Percentiles rank a stretch among this genome's conserved stretches.
phyloP scores from a whole-genome alignment of 257 asterid genomes.

The Solanum tarapatanum region DNA sequence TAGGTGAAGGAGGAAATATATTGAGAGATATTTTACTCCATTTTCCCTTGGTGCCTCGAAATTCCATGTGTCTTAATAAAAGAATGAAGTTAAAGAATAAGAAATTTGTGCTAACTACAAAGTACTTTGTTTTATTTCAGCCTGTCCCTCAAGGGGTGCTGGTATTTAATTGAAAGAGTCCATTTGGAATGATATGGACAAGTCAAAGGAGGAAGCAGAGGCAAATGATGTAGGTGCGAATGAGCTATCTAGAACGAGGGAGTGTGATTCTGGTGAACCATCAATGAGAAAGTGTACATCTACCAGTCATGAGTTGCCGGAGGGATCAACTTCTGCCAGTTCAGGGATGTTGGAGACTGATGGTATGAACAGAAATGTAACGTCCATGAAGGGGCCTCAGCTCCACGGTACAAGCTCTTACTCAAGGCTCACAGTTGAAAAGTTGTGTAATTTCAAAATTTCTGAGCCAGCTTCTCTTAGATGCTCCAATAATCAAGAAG shows the following conservation, averaged over 20 bases:
- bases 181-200: background rate
- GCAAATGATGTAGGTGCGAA: slow-evolving; percentile 3
- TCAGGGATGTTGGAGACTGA: background rate
- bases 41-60: background rate
- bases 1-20: background rate
- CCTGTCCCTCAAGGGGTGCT: background rate
- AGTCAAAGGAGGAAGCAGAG: slow-evolving; percentile 1
- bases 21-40: background rate
- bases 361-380: background rate
- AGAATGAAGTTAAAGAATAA: background rate
- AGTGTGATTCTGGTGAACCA: background rate
- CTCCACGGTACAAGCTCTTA: background rate
- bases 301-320: slow-evolving; percentile 1
- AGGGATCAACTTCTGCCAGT: slow-evolving; percentile 8
- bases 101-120: background rate
- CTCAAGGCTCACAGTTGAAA: slow-evolving; percentile 3
- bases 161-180: slow-evolving; percentile 2
- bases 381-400: background rate
- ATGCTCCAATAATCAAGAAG: slow-evolving; percentile 7
- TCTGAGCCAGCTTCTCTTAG: slow-evolving; percentile 2
- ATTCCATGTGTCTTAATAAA: background rate
- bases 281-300: background rate
- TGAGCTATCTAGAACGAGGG: slow-evolving; percentile 1
- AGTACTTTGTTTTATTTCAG: background rate
- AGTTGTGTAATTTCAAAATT: slow-evolving; percentile 9